Percentiles rank a stretch among this genome's conserved stretches.
These are phyloP conservation scores for Excoecaria cochinchinensis DNA, from an alignment of 345 rosid species.

Conservation along the genomic window DNA sequence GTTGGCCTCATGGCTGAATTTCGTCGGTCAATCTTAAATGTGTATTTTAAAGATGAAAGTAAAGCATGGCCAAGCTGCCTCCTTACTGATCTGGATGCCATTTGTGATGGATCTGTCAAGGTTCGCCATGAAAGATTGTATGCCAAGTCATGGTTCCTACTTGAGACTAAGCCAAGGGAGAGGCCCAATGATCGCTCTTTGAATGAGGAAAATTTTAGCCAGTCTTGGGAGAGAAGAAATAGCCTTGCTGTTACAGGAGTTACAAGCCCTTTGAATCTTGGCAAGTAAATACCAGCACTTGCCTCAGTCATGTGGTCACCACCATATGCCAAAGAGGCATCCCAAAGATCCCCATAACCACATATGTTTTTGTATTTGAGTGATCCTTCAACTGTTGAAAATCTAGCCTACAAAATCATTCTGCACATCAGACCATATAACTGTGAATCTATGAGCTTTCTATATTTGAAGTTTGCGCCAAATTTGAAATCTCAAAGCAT, in stretches of 20 bases:
- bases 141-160: constrained; percentile 63
- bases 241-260: constrained; percentile 70
- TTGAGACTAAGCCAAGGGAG: constrained; percentile 75
- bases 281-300: constrained; percentile 73
- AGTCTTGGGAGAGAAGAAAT: constrained; percentile 79
- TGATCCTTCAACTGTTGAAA: constrained; percentile 79
- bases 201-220: constrained; percentile 77
- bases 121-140: constrained; percentile 78
- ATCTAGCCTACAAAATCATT: constrained; percentile 61
- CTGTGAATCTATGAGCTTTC: background rate
- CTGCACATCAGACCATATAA: constrained; percentile 15
- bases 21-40: constrained; percentile 70
- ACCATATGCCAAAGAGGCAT: constrained; percentile 74
- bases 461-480: background rate
- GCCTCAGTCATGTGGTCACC: constrained; percentile 76
- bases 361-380: constrained; percentile 75
- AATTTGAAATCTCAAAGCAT: background rate
- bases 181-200: constrained; percentile 80
- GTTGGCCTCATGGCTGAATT: constrained; percentile 79
- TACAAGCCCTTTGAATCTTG: constrained; percentile 57
- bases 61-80: constrained; percentile 87
- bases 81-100: constrained; percentile 62
- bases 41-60: constrained; percentile 76
- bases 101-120: constrained; percentile 71
- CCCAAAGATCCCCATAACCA: constrained; percentile 96